Conservation (phyloP, 2,329 filamentous ascomycete genomes). For the Neonectria magnoliae region DNA sequence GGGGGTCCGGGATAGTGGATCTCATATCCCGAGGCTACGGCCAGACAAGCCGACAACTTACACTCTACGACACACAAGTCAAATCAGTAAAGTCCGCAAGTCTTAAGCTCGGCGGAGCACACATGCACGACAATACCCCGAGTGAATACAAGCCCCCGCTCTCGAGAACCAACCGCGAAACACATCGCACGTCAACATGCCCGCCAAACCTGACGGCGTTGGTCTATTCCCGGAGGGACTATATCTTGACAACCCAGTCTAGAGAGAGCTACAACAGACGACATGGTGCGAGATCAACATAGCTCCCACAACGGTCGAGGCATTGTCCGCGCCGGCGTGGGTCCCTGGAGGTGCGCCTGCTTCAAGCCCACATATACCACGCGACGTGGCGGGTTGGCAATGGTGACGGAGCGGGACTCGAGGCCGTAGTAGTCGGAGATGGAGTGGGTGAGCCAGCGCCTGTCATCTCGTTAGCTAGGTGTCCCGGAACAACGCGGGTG, state of each 20-base stretch:
- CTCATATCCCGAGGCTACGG: not conserved
- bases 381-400: slow-evolving; percentile 74
- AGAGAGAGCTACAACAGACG: not conserved
- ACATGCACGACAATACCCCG: not conserved
- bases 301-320: slow-evolving; percentile 73
- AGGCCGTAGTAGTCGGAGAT: slow-evolving; percentile 94
- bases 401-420: slow-evolving; percentile 81
- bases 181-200: slow-evolving; percentile 28
- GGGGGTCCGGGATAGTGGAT: not conserved
- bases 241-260: slow-evolving; percentile 22
- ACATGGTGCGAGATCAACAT: slow-evolving; percentile 51
- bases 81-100: not conserved
- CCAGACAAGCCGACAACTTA: too few relatives aligned
- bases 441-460: slow-evolving; percentile 91
- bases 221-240: slow-evolving; percentile 38
- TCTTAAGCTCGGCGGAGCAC: not conserved
- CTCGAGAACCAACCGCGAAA: not conserved
- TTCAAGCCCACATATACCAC: slow-evolving; percentile 86
- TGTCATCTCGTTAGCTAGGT: slow-evolving; percentile 47
- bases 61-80: not conserved
- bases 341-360: slow-evolving; percentile 50
- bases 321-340: slow-evolving; percentile 50
- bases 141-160: not conserved
- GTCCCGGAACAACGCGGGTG: not conserved
- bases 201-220: slow-evolving; percentile 26